phyloP scores from a whole-genome alignment of 1,284 basidiomycete genomes.

The Malassezia yamatoensis region DNA sequence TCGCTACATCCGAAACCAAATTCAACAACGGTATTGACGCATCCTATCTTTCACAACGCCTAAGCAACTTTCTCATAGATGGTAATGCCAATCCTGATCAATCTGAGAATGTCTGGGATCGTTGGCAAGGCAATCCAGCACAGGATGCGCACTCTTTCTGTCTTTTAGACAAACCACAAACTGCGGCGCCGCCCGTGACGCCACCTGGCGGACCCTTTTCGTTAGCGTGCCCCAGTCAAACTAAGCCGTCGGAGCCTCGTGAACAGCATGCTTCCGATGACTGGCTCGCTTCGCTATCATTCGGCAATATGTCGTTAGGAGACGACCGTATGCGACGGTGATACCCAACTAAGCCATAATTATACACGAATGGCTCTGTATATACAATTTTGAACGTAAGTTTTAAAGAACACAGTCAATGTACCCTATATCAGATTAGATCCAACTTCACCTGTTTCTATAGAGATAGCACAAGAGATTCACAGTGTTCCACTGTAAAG shows the following conservation, averaged over 20 bases:
- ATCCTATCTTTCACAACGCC: constrained; percentile 2
- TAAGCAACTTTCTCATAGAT: constrained; percentile 4
- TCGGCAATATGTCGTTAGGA: background rate
- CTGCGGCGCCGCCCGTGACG: constrained; percentile 12
- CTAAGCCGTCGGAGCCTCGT: background rate
- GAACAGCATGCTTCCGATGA: background rate
- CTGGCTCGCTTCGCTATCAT: background rate
- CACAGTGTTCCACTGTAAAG: no score
- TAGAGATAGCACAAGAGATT: no score
- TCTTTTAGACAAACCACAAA: constrained; percentile 14
- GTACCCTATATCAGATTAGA: no score
- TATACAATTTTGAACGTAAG: no score
- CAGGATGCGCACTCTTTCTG: background rate
- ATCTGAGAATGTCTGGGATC: constrained; percentile 9
- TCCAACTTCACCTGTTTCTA: no score
- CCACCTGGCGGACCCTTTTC: background rate
- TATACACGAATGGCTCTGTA: no score
- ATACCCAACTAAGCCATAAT: background rate
- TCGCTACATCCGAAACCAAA: no score
- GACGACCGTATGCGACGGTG: background rate
- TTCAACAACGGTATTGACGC: background rate
- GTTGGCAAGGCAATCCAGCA: constrained; percentile 1
- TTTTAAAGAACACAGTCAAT: no score
- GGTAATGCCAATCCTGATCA: constrained; percentile 5
- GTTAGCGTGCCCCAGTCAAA: background rate